Percentiles rank a stretch among this genome's conserved stretches.
Conservation (phyloP, 495 filamentous ascomycete species). For the Parathielavia appendiculata region DNA sequence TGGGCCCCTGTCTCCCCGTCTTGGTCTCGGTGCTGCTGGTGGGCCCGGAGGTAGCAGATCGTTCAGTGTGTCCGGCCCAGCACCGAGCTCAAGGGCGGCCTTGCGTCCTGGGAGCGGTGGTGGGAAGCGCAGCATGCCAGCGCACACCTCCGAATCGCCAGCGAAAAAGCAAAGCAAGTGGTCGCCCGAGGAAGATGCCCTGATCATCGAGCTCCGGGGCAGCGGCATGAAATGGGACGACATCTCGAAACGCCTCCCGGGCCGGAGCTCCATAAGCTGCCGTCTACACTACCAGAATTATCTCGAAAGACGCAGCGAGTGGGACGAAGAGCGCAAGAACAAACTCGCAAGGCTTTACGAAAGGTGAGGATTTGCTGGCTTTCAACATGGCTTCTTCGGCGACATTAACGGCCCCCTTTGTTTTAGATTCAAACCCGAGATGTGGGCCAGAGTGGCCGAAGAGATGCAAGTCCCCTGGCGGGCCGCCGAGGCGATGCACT, state of each 20-base stretch:
- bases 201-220: slow-evolving; percentile 84
- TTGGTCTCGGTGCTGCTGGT: slow-evolving; percentile 8
- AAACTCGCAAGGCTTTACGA: slow-evolving; percentile 92
- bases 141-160: slow-evolving; percentile 63
- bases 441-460: slow-evolving; percentile 90
- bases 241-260: slow-evolving; percentile 83
- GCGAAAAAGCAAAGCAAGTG: slow-evolving; percentile 96
- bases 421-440: slow-evolving; percentile 84
- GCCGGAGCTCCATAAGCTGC: slow-evolving; percentile 88
- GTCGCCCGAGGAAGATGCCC: slow-evolving; percentile 82
- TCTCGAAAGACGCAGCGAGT: slow-evolving; percentile 80
- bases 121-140: slow-evolving; percentile 45
- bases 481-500: slow-evolving; percentile 95
- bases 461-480: slow-evolving; percentile 98
- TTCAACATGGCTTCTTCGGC: neutral
- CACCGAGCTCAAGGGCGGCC: slow-evolving; percentile 6
- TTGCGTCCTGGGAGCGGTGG: slow-evolving; percentile 23
- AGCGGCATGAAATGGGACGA: slow-evolving; percentile 98
- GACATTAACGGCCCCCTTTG: slow-evolving; percentile 22
- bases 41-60: slow-evolving; percentile 8
- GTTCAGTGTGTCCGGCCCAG: slow-evolving; percentile 12
- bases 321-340: slow-evolving; percentile 97
- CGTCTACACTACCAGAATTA: slow-evolving; percentile 97
- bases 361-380: slow-evolving; percentile 55
- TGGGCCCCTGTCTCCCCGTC: slow-evolving; percentile 21